Evolutionary conservation across 495 filamentous ascomycete species (phyloP).

Genomic region (Penicillium steckii): DNA sequence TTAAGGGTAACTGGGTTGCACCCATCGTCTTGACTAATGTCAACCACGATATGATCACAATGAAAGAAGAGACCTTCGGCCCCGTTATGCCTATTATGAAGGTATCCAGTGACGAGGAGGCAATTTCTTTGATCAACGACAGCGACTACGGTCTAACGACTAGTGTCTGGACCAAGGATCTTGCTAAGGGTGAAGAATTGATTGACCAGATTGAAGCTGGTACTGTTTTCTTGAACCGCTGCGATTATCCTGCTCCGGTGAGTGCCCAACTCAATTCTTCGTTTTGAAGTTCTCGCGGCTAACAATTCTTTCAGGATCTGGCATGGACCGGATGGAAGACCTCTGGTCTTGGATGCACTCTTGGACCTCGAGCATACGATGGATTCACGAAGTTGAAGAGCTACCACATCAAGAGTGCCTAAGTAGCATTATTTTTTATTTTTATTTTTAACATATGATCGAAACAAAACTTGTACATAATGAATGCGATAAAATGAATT

Average conservation of each 20-base stretch:
- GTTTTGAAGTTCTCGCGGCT: conserved; percentile 15
- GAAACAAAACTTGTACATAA: too few species aligned
- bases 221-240: conserved; percentile 94
- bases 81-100: conserved; percentile 94
- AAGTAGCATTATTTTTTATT: neutral
- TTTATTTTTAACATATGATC: too few species aligned
- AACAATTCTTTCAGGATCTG: conserved; percentile 65
- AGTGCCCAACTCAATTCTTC: conserved; percentile 31
- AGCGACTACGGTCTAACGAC: conserved; percentile 92
- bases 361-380: conserved; percentile 89
- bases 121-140: conserved; percentile 87
- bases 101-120: conserved; percentile 79
- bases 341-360: conserved; percentile 83
- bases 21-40: conserved; percentile 82
- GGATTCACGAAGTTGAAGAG: conserved; percentile 96
- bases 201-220: conserved; percentile 85
- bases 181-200: conserved; percentile 69
- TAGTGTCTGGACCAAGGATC: conserved; percentile 98
- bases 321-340: conserved; percentile 99
- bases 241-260: conserved; percentile 90
- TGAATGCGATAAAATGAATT: neutral
- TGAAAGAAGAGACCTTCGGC: conserved; percentile 96
- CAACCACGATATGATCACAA: conserved; percentile 81
- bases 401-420: conserved; percentile 78
- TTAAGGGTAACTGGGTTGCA: conserved; percentile 78